Conservation (phyloP, 2,329 filamentous ascomycete genomes). For the Penicillium sp. region DNA sequence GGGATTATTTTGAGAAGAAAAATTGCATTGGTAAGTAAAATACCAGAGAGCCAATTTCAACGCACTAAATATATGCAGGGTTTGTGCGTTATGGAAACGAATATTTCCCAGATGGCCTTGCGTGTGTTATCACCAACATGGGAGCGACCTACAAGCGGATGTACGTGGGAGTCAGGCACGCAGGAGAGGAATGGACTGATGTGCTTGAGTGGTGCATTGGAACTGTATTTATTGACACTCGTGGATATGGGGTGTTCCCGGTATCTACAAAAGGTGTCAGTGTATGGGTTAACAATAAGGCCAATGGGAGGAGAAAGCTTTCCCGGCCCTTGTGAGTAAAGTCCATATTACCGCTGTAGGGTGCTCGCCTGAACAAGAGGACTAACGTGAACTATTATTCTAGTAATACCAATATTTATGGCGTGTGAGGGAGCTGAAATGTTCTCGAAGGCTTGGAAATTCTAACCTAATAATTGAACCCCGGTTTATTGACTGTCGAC, state of each 20-base stretch:
- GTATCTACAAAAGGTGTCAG: conserved; percentile 62
- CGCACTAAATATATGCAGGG: conserved; percentile 37
- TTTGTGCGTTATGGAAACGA: conserved; percentile 59
- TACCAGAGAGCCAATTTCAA: too few relatives aligned
- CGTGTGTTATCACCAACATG: conserved; percentile 63
- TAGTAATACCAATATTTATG: conserved; percentile 25
- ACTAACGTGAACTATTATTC: background rate
- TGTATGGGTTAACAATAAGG: conserved; percentile 66
- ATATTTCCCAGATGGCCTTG: conserved; percentile 58
- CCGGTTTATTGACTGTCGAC: background rate
- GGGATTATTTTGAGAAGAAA: conserved; percentile 66
- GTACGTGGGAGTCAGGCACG: conserved; percentile 65
- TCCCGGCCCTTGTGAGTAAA: conserved; percentile 48
- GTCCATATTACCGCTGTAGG: background rate
- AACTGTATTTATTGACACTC: conserved; percentile 63
- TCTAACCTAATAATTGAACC: background rate
- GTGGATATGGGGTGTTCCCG: conserved; percentile 65
- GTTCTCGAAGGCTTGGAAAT: background rate
- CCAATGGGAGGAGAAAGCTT: conserved; percentile 58
- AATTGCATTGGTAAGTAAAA: conserved; percentile 61
- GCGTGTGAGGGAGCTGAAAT: conserved; percentile 5
- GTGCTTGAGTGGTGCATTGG: conserved; percentile 61
- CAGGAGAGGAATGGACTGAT: conserved; percentile 69
- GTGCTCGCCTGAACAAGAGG: background rate
- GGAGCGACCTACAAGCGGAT: conserved; percentile 61